Evolutionary conservation across 2,329 filamentous ascomycete species (phyloP).

Genomic region (Sclerotinia sclerotiorum): DNA sequence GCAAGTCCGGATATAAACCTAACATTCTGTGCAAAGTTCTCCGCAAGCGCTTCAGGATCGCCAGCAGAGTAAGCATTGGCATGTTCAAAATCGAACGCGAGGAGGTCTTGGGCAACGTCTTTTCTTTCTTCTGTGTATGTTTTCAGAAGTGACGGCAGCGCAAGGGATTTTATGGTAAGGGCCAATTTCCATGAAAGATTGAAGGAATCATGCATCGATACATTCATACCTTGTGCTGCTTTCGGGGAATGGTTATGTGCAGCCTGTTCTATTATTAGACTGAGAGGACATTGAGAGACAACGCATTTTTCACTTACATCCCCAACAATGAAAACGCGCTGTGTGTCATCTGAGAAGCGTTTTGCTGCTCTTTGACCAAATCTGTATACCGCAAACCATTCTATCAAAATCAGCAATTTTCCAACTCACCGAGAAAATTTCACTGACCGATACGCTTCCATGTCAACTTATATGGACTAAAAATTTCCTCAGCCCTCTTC

Average conservation of each 20-base stretch:
- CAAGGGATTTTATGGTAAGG: slow-evolving; percentile 52
- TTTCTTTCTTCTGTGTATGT: slow-evolving; percentile 64
- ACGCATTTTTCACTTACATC: slow-evolving; percentile 40
- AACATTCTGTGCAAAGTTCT: slow-evolving; percentile 69
- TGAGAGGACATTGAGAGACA: slow-evolving; percentile 35
- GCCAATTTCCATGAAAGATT: slow-evolving; percentile 62
- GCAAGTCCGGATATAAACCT: slow-evolving; percentile 73
- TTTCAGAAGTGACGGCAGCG: slow-evolving; percentile 53
- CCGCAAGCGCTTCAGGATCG: slow-evolving; percentile 61
- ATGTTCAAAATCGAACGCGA: slow-evolving; percentile 61
- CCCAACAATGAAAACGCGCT: slow-evolving; percentile 59
- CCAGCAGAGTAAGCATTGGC: slow-evolving; percentile 60
- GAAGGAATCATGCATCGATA: slow-evolving; percentile 59
- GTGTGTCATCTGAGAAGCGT: slow-evolving; percentile 49
- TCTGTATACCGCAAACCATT: slow-evolving; percentile 60
- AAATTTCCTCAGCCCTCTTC: slow-evolving; percentile 60
- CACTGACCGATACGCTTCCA: slow-evolving; percentile 76
- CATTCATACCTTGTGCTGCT: slow-evolving; percentile 61
- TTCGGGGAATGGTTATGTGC: slow-evolving; percentile 63
- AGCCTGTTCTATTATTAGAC: slow-evolving; percentile 38
- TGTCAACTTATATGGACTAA: slow-evolving; percentile 56
- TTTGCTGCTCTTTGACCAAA: slow-evolving; percentile 61
- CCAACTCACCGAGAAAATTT: slow-evolving; percentile 41
- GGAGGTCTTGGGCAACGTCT: slow-evolving; percentile 63
- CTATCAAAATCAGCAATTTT: slow-evolving; percentile 59